Evolutionary conservation across 495 filamentous ascomycete genomes (phyloP).

Genomic region (Lophiotrema nucula): DNA sequence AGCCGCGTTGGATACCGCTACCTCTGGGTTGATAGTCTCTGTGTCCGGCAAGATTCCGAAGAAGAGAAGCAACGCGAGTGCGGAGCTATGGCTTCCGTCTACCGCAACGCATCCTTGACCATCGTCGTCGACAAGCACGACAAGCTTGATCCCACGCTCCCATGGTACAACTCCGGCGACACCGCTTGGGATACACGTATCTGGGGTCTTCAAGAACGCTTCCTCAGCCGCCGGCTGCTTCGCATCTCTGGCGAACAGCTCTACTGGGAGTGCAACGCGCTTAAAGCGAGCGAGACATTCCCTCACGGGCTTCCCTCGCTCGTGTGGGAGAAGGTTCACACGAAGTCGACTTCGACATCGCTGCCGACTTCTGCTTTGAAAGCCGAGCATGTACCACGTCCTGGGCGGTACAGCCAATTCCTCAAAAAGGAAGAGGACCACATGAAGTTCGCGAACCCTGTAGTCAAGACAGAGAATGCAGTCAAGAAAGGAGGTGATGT

Average conservation of each 20-base stretch:
- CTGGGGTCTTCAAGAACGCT: conserved; percentile 29
- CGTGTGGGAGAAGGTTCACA: conserved; percentile 33
- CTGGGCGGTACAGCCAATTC: background rate
- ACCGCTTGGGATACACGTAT: conserved; percentile 28
- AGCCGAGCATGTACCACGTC: background rate
- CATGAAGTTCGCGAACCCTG: background rate
- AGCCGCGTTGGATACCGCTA: conserved; percentile 22
- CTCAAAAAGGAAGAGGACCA: background rate
- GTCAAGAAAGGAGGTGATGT: background rate
- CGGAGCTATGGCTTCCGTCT: conserved; percentile 21
- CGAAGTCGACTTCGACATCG: background rate
- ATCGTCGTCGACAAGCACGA: conserved; percentile 13
- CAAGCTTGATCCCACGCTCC: background rate
- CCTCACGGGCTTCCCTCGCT: conserved; percentile 28
- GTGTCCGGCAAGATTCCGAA: conserved; percentile 28
- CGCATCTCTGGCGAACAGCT: conserved; percentile 25
- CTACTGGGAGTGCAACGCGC: conserved; percentile 33
- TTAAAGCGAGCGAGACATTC: conserved; percentile 33
- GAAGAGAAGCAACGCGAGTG: conserved; percentile 24
- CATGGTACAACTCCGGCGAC: conserved; percentile 3
- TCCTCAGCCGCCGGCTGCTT: conserved; percentile 26
- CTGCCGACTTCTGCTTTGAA: background rate
- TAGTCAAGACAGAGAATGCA: background rate
- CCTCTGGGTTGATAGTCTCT: conserved; percentile 33
- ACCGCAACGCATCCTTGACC: conserved; percentile 29